A percentile compares a stretch with the other conserved stretches of the same genome.
These are phyloP conservation scores for Ganoderma lucidum DNA, from an alignment of 1,284 basidiomycete species.

Conservation along the genomic window DNA sequence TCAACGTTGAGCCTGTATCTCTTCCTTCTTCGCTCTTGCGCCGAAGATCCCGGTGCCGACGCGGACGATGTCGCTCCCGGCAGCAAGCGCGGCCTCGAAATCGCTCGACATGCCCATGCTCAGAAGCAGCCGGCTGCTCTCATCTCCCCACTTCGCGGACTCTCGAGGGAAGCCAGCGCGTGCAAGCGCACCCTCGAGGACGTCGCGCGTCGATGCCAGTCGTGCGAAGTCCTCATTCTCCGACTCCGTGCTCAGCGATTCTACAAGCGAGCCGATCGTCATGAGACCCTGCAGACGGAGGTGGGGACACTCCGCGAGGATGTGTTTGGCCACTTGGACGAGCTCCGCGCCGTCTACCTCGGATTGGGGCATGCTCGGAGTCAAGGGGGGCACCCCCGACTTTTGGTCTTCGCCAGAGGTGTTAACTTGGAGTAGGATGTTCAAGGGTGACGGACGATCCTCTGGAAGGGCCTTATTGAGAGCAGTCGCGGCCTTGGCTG, in stretches of 20 bases:
- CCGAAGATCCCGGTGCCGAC: slow-evolving; percentile 97
- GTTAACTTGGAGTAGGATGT: slow-evolving; percentile 93
- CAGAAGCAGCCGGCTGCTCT: slow-evolving; percentile 70
- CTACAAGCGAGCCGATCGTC: slow-evolving; percentile 91
- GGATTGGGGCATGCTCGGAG: slow-evolving; percentile 8
- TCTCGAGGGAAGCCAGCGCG: slow-evolving; percentile 36
- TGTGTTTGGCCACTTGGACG: slow-evolving; percentile 72
- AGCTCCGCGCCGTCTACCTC: slow-evolving; percentile 54
- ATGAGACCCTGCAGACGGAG: slow-evolving; percentile 89
- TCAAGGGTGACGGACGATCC: slow-evolving; percentile 59
- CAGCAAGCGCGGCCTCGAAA: slow-evolving; percentile 86
- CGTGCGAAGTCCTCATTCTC: slow-evolving; percentile 87
- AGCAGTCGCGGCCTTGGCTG: slow-evolving; percentile 82
- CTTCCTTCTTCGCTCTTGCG: slow-evolving; percentile 61
- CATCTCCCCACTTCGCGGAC: slow-evolving; percentile 54
- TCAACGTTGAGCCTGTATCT: slow-evolving; percentile 17
- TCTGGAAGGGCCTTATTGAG: slow-evolving; percentile 81
- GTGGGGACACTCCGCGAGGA: slow-evolving; percentile 78
- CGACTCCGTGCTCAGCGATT: slow-evolving; percentile 66
- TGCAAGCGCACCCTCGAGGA: slow-evolving; percentile 59
- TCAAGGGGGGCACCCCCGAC: slow-evolving; percentile 81
- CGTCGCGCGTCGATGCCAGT: slow-evolving; percentile 70
- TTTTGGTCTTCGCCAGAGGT: slow-evolving; percentile 93
- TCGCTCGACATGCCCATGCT: slow-evolving; percentile 99
- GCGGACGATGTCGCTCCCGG: slow-evolving; percentile 89